Percentiles rank a stretch among this genome's conserved stretches.
Evolutionary conservation across 1,284 basidiomycete species (phyloP).

Genomic region (Blastosporella zonata): DNA sequence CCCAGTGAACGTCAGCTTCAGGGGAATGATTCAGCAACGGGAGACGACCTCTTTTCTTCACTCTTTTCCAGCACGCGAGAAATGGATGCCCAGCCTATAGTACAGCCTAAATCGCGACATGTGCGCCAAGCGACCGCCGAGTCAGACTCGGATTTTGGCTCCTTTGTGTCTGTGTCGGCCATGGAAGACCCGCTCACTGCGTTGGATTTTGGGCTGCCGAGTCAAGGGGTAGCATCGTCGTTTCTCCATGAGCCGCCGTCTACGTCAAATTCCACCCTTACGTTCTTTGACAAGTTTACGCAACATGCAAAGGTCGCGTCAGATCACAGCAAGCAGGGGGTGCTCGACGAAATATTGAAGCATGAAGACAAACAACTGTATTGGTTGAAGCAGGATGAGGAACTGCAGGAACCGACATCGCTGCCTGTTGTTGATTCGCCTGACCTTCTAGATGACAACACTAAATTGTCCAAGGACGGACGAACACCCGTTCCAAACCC

Average conservation of each 20-base stretch:
- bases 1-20: not conserved
- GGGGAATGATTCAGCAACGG: not conserved
- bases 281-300: conserved; percentile 59
- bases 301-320: conserved; percentile 51
- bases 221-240: conserved; percentile 5
- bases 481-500: no score
- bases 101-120: conserved; percentile 9
- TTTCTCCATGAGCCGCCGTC: not conserved
- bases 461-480: not conserved
- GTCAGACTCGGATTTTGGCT: conserved; percentile 59
- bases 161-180: conserved; percentile 62
- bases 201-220: conserved; percentile 12
- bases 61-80: conserved; percentile 40
- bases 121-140: conserved; percentile 22
- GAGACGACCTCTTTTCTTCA: conserved; percentile 33
- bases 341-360: conserved; percentile 60
- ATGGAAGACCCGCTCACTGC: conserved; percentile 52
- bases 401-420: not conserved
- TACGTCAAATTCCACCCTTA: conserved; percentile 29
- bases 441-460: not conserved
- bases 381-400: conserved; percentile 36
- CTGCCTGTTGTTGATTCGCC: not conserved
- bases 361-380: conserved; percentile 69
- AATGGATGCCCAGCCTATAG: conserved; percentile 13
- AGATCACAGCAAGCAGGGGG: conserved; percentile 45